Base-by-base conservation (phyloP, 768 basidiomycete species). In the Lentinula guzmanii region DNA sequence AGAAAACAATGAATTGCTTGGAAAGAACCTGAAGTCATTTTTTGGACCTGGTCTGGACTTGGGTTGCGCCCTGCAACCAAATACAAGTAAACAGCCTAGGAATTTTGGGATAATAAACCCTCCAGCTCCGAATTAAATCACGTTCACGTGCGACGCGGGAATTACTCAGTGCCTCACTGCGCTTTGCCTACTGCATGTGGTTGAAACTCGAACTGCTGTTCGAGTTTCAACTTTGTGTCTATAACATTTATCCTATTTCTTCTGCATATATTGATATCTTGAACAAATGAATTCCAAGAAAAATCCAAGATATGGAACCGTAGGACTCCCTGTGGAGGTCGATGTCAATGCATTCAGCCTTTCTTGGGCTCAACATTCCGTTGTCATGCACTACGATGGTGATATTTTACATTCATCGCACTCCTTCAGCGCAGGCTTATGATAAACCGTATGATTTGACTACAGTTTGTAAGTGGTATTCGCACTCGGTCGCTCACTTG, bases 301-400 rank as follows among this genome's bases (percentile, higher is more conserved):
- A 21, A 16, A 58, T 50, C 33, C 55, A 41, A 56, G 58, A 59
- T 51, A 50, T 21, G 48, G 50, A 5, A 53, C 16, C n/a, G 41
- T 24, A 18, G 52, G 60, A 35, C 24, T 0, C 28, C 50, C 6
- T 13, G 11, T 53, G 21, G 31, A 31, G 5, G 69, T 64, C 8
- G 52, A 52, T 1, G 66, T 66, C 5, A 71, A 71, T 57, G 69
- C 70, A 24, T 71, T 67, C 33, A 62, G 63, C 31, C 37, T 71
- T 31, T 61, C 43, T 8, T 71, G 70, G 70, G 48, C 52, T 1
- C 34, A 53, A 11, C 61, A 61, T 2, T 65, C 66, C 0, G 56
- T 58, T 16, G 68, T 71, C 0, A 65, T 61, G 18, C 70, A 70
- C n/a, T 71, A 71, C 24, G 70, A 71, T 45, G 67, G 70, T 71